Evolutionary conservation across 441 rosid species (phyloP), one percentile per base, ranked within the genome.

Genomic region (Gossypium davidsonii): DNA sequence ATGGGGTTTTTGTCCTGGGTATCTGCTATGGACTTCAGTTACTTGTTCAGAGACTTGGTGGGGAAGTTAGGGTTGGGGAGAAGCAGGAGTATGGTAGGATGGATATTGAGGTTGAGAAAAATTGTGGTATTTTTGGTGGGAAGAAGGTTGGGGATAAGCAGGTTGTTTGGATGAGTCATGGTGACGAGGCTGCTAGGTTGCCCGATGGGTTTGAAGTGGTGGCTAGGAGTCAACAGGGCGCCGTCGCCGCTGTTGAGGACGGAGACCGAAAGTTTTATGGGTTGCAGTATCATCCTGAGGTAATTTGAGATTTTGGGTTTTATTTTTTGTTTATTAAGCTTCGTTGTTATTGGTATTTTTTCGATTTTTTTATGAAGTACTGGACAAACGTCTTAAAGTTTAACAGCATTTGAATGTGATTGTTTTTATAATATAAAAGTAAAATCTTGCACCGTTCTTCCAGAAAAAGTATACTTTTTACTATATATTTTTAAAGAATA

Each of bases 91-190:
- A 93, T 68, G 98, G 99, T 77, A 84, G 89, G 81, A 95, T 92
- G 99, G 97, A 92, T 84, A 88, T 93, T 79, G 85, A 46, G 72
- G 98, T 92, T 25, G 86, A 75, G 63, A 73, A 77, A 28, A 81
- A 67, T 71, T 67, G 67, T 6, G 94, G 90, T 59, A 67, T 90
- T 71, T 91, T 80, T 72, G 94, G 97, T 73, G 76, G 79, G n/a
- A 90, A 81, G 76, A 77, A 55, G 34, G 87, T 69, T 67, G 97
- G 96, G 66, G 88, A 91, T 48, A 84, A 66, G 76, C 92, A 93
- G 83, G 84, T 85, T 6, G 97, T 89, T 71, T 93, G 98, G 99
- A 95, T 93, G 99, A 95, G 98, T 52, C 98, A 91, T 63, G 99
- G 97, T 0, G 98, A 90, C 62, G 98, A 95, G 84, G 91, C 89